phyloP scores from a whole-genome alignment of 306 rosid species.

The Astragalus membranaceus region DNA sequence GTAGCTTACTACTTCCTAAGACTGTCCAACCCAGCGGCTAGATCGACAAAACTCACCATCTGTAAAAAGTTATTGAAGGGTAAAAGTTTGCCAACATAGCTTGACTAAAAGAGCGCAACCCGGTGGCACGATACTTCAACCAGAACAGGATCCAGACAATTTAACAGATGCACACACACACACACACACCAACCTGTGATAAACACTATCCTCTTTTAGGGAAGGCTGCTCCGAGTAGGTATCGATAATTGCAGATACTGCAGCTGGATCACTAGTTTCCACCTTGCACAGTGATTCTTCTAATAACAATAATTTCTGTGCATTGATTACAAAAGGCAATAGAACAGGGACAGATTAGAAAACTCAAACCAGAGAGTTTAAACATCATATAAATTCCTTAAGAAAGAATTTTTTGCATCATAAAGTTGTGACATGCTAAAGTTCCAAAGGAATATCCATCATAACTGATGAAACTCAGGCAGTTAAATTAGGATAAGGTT shows the following conservation, averaged over 20 bases:
- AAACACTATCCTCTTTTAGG: conserved; percentile 55
- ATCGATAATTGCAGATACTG: conserved; percentile 50
- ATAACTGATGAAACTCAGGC: not conserved
- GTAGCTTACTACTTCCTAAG: not conserved
- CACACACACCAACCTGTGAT: conserved; percentile 64
- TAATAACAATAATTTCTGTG: conserved; percentile 54
- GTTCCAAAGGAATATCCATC: conserved; percentile 3
- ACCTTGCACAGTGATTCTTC: conserved; percentile 67
- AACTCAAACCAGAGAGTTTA: not conserved
- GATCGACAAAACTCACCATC: not conserved
- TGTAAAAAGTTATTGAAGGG: not conserved
- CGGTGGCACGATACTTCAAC: not conserved
- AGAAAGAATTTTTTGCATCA: not conserved
- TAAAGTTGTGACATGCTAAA: not conserved
- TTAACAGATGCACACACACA: not conserved
- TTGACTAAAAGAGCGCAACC: not conserved
- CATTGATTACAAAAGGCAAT: conserved; percentile 20
- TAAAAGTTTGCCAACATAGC: not conserved
- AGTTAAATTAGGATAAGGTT: not conserved
- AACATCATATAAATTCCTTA: not conserved
- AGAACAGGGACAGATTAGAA: conserved; percentile 2
- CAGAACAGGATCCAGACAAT: too few species aligned
- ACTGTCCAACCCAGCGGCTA: too few species aligned
- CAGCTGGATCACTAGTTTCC: conserved; percentile 46
- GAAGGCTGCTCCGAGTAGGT: conserved; percentile 46